These are phyloP conservation scores for Pseudozyma flocculosa DNA, from an alignment of 1,284 basidiomycete species.

Conservation along the genomic window DNA sequence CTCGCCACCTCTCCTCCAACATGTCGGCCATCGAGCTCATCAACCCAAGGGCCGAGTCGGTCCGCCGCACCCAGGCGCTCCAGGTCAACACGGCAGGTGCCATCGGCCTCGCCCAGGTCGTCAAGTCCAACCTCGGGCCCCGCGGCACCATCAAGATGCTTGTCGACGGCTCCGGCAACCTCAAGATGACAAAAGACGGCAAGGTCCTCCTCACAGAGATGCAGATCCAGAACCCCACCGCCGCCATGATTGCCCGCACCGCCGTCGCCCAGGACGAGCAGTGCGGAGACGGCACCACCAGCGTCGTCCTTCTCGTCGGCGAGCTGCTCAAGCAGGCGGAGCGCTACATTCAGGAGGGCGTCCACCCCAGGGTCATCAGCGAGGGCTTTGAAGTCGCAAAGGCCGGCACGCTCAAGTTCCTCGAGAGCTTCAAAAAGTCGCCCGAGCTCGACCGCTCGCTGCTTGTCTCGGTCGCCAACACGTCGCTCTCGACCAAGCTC, in stretches of 20 bases:
- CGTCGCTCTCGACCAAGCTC: slow-evolving; percentile 92
- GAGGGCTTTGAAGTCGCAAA: slow-evolving; percentile 97
- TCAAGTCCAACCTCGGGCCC: slow-evolving; percentile 90
- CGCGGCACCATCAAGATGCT: slow-evolving; percentile 89
- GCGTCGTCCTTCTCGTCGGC: slow-evolving; percentile 93
- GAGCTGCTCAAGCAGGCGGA: slow-evolving; percentile 97
- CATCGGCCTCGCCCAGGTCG: slow-evolving; percentile 94
- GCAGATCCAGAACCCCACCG: slow-evolving; percentile 98
- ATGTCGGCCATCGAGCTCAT: slow-evolving; percentile 57
- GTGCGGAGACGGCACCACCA: slow-evolving; percentile 97
- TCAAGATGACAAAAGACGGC: slow-evolving; percentile 99
- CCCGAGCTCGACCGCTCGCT: slow-evolving; percentile 78
- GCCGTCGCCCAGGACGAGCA: slow-evolving; percentile 99
- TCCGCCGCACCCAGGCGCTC: slow-evolving; percentile 84
- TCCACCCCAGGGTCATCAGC: slow-evolving; percentile 92
- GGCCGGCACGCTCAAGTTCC: slow-evolving; percentile 91
- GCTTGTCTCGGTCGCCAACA: slow-evolving; percentile 87
- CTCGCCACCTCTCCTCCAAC: not conserved
- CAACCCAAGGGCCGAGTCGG: slow-evolving; percentile 74
- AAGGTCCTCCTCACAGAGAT: slow-evolving; percentile 98
- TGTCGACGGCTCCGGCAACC: slow-evolving; percentile 97
- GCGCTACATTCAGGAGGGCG: slow-evolving; percentile 95
- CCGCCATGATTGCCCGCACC: slow-evolving; percentile 97
- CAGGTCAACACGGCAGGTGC: slow-evolving; percentile 83
- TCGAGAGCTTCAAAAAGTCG: slow-evolving; percentile 82